These are phyloP conservation scores for Aspergillus funiculosus DNA, from an alignment of 495 filamentous ascomycete genomes.

Conservation along the genomic window DNA sequence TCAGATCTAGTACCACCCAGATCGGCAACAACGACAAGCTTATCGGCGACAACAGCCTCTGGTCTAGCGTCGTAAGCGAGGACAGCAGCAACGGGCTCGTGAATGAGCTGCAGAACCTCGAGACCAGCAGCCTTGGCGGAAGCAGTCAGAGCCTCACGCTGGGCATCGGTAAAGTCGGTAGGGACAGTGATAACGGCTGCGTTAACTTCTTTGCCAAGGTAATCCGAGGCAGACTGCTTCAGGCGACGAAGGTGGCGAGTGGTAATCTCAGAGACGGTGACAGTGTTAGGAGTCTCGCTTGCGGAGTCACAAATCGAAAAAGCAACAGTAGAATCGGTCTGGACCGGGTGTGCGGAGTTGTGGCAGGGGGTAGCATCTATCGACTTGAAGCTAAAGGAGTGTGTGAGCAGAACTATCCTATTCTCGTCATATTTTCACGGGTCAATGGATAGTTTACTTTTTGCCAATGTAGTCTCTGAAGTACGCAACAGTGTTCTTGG, in stretches of 20 bases:
- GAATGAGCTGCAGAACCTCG: constrained; percentile 86
- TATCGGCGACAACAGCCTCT: constrained; percentile 69
- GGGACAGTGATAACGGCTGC: constrained; percentile 90
- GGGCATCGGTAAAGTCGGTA: constrained; percentile 83
- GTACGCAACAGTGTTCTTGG: constrained; percentile 86
- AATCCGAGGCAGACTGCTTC: constrained; percentile 79
- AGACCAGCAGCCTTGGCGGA: constrained; percentile 77
- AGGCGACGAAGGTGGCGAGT: constrained; percentile 82
- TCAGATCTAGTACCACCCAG: constrained; percentile 91
- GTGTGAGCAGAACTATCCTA: constrained; percentile 6
- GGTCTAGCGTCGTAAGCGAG: constrained; percentile 88
- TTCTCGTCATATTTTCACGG: not conserved
- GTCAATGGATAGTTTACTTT: constrained; percentile 50
- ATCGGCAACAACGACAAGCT: constrained; percentile 87
- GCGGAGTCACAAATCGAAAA: constrained; percentile 79
- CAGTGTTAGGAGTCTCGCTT: constrained; percentile 58
- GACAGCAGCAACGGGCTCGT: constrained; percentile 85
- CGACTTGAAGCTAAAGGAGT: constrained; percentile 64
- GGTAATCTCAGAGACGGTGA: constrained; percentile 79
- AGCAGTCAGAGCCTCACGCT: constrained; percentile 70
- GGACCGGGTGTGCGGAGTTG: constrained; percentile 83
- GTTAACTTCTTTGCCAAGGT: constrained; percentile 83
- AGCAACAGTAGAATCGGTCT: constrained; percentile 63
- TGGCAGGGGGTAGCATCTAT: constrained; percentile 96
- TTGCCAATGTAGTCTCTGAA: constrained; percentile 95